Evolutionary conservation across 2,329 filamentous ascomycete species (phyloP), one percentile per base, ranked within the genome.

Genomic region (Akanthomyces uredinophilus): DNA sequence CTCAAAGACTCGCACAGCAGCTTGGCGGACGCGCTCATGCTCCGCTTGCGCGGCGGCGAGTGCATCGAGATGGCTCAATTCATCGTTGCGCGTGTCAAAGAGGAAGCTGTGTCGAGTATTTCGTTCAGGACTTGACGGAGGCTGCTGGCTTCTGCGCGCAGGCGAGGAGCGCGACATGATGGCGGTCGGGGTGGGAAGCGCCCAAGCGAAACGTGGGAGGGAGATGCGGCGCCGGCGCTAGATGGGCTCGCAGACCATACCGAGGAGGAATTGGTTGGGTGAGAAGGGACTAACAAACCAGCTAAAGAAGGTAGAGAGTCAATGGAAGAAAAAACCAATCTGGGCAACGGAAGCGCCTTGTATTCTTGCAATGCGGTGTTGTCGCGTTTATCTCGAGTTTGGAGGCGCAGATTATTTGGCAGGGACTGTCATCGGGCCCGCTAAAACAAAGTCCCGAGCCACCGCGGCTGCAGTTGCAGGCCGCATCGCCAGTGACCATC

Each of bases 21-120:
- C 74, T 60, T 80, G 74, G 32, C 82, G 81, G 13, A 94, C 82
- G 32, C 83, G 81, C 43, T 89, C 83, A 71, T 92, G 90, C 69
- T 88, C 83, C 16, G 80, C 79, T 54, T 85, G 84, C 4, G 88
- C 88, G 52, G 83, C 82, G 51, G 83, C 83, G 18, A 94, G 81
- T 16, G 88, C 88, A 67, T 86, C 83, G 63, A 82, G 81, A 70
- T 91, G 88, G 61, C 79, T 80, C 55, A 83, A 77, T 69, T 87
- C 86, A 39, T 82, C 83, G 65, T 90, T 86, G 41, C 83, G 81
- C 37, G 84, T 80, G 57, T 86, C 83, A 46, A 79, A 78, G 63
- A 92, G 87, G 32, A 91, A 82, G 27, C 79, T 81, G 24, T 85
- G 81, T 47, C 85, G 78, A 64, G 84, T 83, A 10, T 75, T 68